Evolutionary conservation across 495 filamentous ascomycete genomes (phyloP).

Genomic region (Pseudoneurospora amorphoporcata): DNA sequence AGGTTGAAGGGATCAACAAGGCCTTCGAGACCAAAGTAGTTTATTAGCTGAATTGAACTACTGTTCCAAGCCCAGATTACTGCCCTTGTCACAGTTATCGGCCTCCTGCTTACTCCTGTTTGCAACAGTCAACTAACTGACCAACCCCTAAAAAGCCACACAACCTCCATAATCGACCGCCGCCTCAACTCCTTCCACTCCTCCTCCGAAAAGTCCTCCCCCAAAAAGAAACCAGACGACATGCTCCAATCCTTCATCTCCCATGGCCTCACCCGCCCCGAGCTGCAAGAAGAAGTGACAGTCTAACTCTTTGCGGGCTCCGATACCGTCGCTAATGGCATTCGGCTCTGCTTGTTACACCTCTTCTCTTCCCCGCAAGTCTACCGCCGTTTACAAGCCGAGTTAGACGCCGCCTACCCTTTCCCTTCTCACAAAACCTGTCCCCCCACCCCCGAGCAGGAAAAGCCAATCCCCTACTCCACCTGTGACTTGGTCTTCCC

Average conservation of each 20-base stretch:
- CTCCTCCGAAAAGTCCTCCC: constrained; percentile 3
- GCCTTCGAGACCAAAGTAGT: too few relatives aligned
- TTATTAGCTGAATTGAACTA: too few relatives aligned
- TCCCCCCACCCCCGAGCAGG: constrained; percentile 24
- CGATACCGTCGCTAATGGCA: constrained; percentile 50
- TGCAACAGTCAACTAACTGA: background rate
- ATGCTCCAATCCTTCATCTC: constrained; percentile 36
- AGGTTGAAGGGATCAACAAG: too few relatives aligned
- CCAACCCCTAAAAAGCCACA: background rate
- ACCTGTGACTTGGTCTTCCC: constrained; percentile 31
- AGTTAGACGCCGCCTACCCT: constrained; percentile 38
- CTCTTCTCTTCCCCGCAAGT: constrained; percentile 35
- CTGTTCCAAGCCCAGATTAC: too few relatives aligned
- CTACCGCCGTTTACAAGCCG: constrained; percentile 45
- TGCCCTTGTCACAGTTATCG: too few relatives aligned
- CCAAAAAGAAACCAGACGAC: constrained; percentile 8
- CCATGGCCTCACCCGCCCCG: constrained; percentile 26
- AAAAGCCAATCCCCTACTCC: constrained; percentile 24
- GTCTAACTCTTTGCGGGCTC: constrained; percentile 48
- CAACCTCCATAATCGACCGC: constrained; percentile 11
- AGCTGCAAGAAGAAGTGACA: constrained; percentile 31
- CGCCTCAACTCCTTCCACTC: constrained; percentile 12
- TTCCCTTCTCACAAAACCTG: constrained; percentile 8
- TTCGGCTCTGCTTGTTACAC: constrained; percentile 44
- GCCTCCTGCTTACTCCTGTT: too few relatives aligned